A percentile compares a stretch with the other conserved stretches of the same genome.
These are phyloP conservation scores for Suillus discolor DNA, from an alignment of 768 basidiomycete genomes.

Conservation along the genomic window DNA sequence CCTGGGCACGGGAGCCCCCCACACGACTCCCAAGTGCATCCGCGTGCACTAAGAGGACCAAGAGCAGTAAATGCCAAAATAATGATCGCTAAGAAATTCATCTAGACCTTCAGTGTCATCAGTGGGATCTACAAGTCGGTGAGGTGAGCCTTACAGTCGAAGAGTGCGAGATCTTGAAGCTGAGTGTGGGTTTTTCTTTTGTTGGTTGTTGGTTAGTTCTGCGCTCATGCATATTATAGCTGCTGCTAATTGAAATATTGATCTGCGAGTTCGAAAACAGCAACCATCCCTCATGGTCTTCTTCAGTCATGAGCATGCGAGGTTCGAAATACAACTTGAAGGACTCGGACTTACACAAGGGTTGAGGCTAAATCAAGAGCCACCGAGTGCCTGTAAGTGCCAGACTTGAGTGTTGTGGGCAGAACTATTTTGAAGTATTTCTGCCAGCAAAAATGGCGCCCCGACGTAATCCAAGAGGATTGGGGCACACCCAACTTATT, in stretches of 20 bases:
- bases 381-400: too few species aligned
- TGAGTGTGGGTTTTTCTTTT: background rate
- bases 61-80: background rate
- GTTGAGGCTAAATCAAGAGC: background rate
- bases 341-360: background rate
- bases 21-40: conserved; percentile 12
- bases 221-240: background rate
- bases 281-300: background rate
- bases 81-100: background rate
- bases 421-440: too few species aligned
- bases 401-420: too few species aligned
- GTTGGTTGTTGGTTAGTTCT: background rate
- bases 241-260: background rate
- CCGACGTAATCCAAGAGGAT: too few species aligned
- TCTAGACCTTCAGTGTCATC: background rate
- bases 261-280: background rate
- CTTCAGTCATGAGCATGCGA: background rate
- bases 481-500: too few species aligned
- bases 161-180: background rate
- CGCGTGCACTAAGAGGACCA: background rate
- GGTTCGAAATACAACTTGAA: background rate
- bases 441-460: too few species aligned
- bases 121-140: background rate
- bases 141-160: background rate
- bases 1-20: conserved; percentile 3